Evolutionary conservation across 2,329 filamentous ascomycete genomes (phyloP).

Genomic region (Hymenoscyphus infarciens): DNA sequence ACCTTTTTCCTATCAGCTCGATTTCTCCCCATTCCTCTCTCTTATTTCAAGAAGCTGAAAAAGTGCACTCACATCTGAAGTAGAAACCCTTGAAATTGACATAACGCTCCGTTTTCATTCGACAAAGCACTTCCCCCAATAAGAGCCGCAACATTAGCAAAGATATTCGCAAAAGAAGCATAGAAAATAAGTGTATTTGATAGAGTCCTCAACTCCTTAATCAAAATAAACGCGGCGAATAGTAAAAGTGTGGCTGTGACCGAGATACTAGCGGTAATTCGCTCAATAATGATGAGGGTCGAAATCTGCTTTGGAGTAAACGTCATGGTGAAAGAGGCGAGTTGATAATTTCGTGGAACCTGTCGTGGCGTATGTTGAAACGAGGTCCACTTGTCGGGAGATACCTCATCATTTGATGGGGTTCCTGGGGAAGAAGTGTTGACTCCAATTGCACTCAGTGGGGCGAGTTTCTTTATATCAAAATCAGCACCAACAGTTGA

Average conservation of each 20-base stretch:
- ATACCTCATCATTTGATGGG: not conserved
- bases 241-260: slow-evolving; percentile 67
- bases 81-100: slow-evolving; percentile 75
- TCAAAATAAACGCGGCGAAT: slow-evolving; percentile 65
- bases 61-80: slow-evolving; percentile 61
- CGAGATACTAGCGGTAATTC: slow-evolving; percentile 67
- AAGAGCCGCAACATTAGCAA: slow-evolving; percentile 54
- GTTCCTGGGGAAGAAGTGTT: not conserved
- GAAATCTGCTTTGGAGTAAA: slow-evolving; percentile 40
- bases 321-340: slow-evolving; percentile 10
- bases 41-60: not conserved
- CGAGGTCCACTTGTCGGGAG: not conserved
- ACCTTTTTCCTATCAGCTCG: slow-evolving; percentile 56
- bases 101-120: slow-evolving; percentile 34
- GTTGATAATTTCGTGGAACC: not conserved
- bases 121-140: slow-evolving; percentile 47
- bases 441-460: not conserved
- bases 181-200: slow-evolving; percentile 68
- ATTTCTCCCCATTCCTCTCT: not conserved
- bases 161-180: slow-evolving; percentile 57
- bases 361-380: not conserved
- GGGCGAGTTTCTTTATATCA: not conserved
- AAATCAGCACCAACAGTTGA: not conserved
- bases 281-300: slow-evolving; percentile 61
- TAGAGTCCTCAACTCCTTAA: slow-evolving; percentile 70